A percentile compares a stretch with the other conserved stretches of the same genome.
Conservation (phyloP, 768 basidiomycete genomes). For the Candolleomyces aberdarensis region DNA sequence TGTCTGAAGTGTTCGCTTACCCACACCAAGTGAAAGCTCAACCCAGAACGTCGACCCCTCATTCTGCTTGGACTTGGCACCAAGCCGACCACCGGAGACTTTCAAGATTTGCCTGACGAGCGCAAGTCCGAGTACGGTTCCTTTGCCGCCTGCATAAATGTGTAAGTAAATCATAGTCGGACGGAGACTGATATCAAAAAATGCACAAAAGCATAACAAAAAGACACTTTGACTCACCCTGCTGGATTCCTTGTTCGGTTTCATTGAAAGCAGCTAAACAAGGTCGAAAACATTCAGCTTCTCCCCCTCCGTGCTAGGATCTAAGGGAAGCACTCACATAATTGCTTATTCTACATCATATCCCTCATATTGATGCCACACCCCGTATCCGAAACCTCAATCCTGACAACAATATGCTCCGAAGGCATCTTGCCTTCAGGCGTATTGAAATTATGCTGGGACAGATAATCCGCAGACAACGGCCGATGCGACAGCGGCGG, state of each 20-base stretch:
- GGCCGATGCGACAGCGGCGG: conserved; percentile 10
- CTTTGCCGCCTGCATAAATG: conserved; percentile 60
- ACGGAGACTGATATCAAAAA: neutral
- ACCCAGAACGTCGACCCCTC: conserved; percentile 90
- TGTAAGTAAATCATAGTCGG: conserved; percentile 16
- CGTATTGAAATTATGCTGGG: conserved; percentile 43
- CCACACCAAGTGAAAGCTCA: conserved; percentile 72
- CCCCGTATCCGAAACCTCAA: conserved; percentile 79
- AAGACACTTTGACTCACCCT: conserved; percentile 37
- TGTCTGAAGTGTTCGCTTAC: conserved; percentile 42
- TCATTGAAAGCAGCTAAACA: conserved; percentile 78
- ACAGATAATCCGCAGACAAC: conserved; percentile 40
- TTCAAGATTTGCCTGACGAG: conserved; percentile 79
- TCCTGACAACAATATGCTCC: conserved; percentile 76
- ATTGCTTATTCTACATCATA: conserved; percentile 66
- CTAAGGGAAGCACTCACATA: conserved; percentile 56
- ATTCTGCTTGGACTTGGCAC: conserved; percentile 57
- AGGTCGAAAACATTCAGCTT: too few relatives aligned
- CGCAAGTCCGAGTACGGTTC: conserved; percentile 72
- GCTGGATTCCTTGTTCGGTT: conserved; percentile 71
- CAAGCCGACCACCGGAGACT: conserved; percentile 68
- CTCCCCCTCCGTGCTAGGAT: too few relatives aligned
- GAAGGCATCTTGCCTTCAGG: conserved; percentile 35
- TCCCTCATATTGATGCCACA: conserved; percentile 51
- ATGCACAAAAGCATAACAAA: neutral